These are phyloP conservation scores for Tetrastigma voinierianum DNA, from an alignment of 164 flowering plant species.

Conservation along the genomic window DNA sequence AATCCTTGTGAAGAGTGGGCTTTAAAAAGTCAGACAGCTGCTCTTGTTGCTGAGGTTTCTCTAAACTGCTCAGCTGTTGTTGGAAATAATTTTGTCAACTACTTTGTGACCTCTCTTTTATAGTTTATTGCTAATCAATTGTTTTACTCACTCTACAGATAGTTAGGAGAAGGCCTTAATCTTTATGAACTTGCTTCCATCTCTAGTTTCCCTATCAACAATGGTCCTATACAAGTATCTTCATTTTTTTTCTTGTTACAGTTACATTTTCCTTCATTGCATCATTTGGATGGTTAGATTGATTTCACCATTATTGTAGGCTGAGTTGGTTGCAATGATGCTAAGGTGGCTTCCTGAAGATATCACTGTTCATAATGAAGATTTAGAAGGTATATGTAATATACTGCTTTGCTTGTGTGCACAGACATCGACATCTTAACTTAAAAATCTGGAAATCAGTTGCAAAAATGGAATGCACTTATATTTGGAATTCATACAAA, in stretches of 20 bases:
- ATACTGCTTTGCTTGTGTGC: background rate
- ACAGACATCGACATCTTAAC: too few species aligned
- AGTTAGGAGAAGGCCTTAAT: constrained; percentile 70
- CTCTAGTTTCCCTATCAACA: constrained; percentile 57
- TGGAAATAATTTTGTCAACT: background rate
- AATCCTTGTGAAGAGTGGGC: constrained; percentile 89
- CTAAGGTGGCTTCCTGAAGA: constrained; percentile 99
- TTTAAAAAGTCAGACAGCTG: constrained; percentile 94
- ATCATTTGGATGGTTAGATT: background rate
- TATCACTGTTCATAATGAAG: constrained; percentile 98
- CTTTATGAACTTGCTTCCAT: constrained; percentile 73
- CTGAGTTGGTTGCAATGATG: constrained; percentile 89
- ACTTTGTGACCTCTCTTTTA: background rate
- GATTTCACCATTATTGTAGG: constrained; percentile 38
- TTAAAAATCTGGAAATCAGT: too few species aligned
- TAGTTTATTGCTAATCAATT: constrained; percentile 3
- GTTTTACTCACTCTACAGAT: constrained; percentile 45
- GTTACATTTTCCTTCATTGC: background rate
- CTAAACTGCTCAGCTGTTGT: constrained; percentile 4
- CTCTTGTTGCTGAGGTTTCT: constrained; percentile 93
- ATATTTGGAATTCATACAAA: background rate
- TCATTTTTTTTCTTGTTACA: constrained; percentile 3
- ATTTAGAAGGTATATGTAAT: constrained; percentile 81
- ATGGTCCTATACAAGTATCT: constrained; percentile 77
- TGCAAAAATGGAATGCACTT: background rate